Conservation (phyloP, 2,329 filamentous ascomycete genomes). For the Aspergillus sp. region DNA sequence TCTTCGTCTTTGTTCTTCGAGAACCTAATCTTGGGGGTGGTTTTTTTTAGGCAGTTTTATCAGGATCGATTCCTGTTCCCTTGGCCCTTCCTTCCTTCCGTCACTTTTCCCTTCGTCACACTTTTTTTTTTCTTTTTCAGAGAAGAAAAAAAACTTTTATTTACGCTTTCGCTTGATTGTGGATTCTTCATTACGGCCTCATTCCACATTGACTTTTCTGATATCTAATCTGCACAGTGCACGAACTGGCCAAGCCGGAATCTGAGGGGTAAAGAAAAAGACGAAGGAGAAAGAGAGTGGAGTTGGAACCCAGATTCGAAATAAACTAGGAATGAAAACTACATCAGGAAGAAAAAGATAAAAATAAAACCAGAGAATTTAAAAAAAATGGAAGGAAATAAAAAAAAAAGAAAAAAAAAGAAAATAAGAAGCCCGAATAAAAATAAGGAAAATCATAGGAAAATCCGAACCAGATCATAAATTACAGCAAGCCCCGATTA, state of each 20-base stretch:
- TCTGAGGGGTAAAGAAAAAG: neutral
- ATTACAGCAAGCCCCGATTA: slow-evolving; percentile 7
- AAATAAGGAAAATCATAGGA: slow-evolving; percentile 10
- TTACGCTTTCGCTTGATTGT: neutral
- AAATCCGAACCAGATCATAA: slow-evolving; percentile 8
- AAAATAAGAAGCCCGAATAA: slow-evolving; percentile 5
- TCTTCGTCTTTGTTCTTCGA: neutral
- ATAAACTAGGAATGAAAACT: neutral
- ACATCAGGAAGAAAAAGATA: neutral
- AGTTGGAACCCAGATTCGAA: neutral
- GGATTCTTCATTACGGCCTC: slow-evolving; percentile 11
- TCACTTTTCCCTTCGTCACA: neutral
- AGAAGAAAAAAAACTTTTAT: neutral
- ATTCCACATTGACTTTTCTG: slow-evolving; percentile 5
- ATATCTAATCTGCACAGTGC: slow-evolving; percentile 13
- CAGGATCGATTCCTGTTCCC: neutral
- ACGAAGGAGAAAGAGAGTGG: neutral
- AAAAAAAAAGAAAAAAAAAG: slow-evolving; percentile 3
- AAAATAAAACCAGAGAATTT: neutral
- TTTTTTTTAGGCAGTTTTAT: neutral
- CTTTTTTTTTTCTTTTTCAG: neutral
- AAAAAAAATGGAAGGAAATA: slow-evolving; percentile 3
- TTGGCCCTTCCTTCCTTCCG: neutral
- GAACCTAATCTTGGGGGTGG: neutral
- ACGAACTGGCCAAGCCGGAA: slow-evolving; percentile 9